phyloP scores from a whole-genome alignment of 192 early-diverging fungal genomes.

The Backusella circina region DNA sequence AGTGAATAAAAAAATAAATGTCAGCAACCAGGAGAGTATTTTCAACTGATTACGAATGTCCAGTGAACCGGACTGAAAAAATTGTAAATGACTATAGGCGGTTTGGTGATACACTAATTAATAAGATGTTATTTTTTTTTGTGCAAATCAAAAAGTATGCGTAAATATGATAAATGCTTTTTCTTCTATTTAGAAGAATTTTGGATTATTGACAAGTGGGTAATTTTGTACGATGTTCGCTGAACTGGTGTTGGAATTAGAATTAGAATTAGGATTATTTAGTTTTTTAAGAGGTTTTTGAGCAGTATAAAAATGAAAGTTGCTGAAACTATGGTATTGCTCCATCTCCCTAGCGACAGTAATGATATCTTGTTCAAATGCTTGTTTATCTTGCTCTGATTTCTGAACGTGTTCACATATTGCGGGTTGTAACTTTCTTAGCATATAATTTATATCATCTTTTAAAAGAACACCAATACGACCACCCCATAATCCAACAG shows the following conservation, averaged over 20 bases:
- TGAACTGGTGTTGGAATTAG: not conserved
- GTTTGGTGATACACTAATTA: no score
- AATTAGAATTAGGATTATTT: not conserved
- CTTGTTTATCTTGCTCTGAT: not conserved
- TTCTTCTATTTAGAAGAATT: not conserved
- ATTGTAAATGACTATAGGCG: no score
- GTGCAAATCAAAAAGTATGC: not conserved
- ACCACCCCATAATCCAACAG: conserved; percentile 35
- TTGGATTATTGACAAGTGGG: not conserved
- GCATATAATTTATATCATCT: conserved; percentile 24
- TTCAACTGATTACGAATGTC: no score
- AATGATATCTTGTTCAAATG: not conserved
- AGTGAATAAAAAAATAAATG: no score
- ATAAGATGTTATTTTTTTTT: not conserved
- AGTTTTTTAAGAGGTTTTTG: conserved; percentile 8
- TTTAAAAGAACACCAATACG: conserved; percentile 24
- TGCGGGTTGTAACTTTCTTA: conserved; percentile 16
- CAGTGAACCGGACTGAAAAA: no score
- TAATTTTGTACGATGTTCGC: not conserved
- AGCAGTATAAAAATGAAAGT: conserved; percentile 20
- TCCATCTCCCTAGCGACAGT: conserved; percentile 13
- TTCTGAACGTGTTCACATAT: not conserved
- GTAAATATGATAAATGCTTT: not conserved
- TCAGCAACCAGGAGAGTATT: no score
- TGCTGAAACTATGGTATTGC: conserved; percentile 18